Percentiles rank a stretch among this genome's conserved stretches.
Conservation (phyloP, 768 basidiomycete genomes). For the Pisolithus orientalis region DNA sequence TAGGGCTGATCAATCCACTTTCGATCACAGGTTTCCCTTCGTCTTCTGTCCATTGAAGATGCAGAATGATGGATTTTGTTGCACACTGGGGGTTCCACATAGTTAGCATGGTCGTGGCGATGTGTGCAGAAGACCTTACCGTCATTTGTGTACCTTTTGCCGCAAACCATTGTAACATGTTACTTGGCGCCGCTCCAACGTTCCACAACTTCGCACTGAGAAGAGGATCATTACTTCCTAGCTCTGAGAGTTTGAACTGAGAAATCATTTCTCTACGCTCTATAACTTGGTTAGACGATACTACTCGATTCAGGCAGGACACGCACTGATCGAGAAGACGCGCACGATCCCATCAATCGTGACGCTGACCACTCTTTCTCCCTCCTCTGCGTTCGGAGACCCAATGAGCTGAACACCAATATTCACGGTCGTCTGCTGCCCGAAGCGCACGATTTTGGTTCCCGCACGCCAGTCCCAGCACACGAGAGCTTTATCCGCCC, state of each 20-base stretch:
- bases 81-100: conserved; percentile 55
- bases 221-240: conserved; percentile 62
- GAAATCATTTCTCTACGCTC: conserved; percentile 83
- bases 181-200: conserved; percentile 76
- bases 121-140: conserved; percentile 35
- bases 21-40: conserved; percentile 24
- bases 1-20: conserved; percentile 19
- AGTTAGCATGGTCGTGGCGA: background rate
- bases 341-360: conserved; percentile 90
- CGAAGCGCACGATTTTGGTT: conserved; percentile 83
- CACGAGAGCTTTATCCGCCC: conserved; percentile 66
- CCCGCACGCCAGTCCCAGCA: conserved; percentile 91
- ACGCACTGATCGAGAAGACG: conserved; percentile 84
- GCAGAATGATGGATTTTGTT: conserved; percentile 80
- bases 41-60: conserved; percentile 80
- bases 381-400: conserved; percentile 42
- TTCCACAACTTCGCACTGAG: conserved; percentile 64
- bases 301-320: conserved; percentile 6
- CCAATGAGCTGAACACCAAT: conserved; percentile 84
- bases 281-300: conserved; percentile 11
- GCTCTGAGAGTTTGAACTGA: conserved; percentile 80
- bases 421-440: conserved; percentile 89
- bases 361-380: conserved; percentile 82
- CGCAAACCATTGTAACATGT: conserved; percentile 93
- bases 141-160: conserved; percentile 90